phyloP scores from a whole-genome alignment of 352 stramenopile genomes.

The Phytophthora hibernalis region DNA sequence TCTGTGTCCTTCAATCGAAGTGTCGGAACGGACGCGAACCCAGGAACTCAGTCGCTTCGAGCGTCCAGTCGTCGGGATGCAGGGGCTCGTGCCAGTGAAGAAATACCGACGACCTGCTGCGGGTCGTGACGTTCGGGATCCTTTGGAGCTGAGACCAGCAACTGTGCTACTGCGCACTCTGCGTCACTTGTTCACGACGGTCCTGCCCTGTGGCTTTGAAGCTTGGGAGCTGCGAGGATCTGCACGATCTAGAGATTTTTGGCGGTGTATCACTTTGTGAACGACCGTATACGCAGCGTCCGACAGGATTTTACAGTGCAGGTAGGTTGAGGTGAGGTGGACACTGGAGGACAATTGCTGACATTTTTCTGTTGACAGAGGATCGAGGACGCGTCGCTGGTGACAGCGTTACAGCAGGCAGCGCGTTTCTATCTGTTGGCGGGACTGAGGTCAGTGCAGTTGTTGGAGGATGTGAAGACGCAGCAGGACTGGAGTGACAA shows the following conservation, averaged over 20 bases:
- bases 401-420: constrained; percentile 56
- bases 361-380: constrained; percentile 34
- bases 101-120: constrained; percentile 66
- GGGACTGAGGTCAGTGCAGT: constrained; percentile 43
- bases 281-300: constrained; percentile 72
- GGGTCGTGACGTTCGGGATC: constrained; percentile 38
- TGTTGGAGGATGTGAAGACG: constrained; percentile 30
- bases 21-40: constrained; percentile 36
- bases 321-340: constrained; percentile 28
- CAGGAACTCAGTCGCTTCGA: constrained; percentile 65
- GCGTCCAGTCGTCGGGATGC: constrained; percentile 8
- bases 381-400: constrained; percentile 39
- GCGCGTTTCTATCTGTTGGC: constrained; percentile 67
- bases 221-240: constrained; percentile 7
- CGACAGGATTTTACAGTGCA: constrained; percentile 80
- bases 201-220: constrained; percentile 49
- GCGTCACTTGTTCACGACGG: constrained; percentile 49
- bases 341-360: constrained; percentile 11
- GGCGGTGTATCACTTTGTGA: constrained; percentile 74
- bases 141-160: constrained; percentile 42
- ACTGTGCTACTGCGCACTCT: constrained; percentile 50
- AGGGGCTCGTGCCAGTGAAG: constrained; percentile 44
- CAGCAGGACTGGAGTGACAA: constrained; percentile 67
- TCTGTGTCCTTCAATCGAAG: constrained; percentile 46
- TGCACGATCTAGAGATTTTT: constrained; percentile 63